These are phyloP conservation scores for Auricularia sp. DNA, from an alignment of 768 basidiomycete species.

Conservation along the genomic window DNA sequence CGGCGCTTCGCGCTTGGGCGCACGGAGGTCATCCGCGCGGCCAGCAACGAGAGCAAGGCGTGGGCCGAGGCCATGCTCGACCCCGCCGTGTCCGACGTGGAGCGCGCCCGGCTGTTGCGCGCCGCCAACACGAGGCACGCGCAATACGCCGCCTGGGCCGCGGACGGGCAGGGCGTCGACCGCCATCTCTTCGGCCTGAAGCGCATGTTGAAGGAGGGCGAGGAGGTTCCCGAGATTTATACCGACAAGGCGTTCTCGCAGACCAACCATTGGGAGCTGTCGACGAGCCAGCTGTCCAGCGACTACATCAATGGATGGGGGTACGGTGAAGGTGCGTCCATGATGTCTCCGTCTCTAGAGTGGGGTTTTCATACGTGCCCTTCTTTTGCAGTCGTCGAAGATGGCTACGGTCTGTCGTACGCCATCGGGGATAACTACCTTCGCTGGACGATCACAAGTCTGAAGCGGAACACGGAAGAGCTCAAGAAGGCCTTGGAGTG, in stretches of 20 bases:
- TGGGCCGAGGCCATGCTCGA: conserved; percentile 89
- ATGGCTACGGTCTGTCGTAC: conserved; percentile 89
- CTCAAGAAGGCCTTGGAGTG: conserved; percentile 64
- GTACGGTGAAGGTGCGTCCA: conserved; percentile 73
- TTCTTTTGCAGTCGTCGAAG: conserved; percentile 56
- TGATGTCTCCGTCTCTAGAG: conserved; percentile 1
- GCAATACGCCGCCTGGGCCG: conserved; percentile 82
- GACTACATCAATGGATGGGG: conserved; percentile 90
- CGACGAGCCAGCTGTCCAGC: conserved; percentile 78
- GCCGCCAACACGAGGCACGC: conserved; percentile 73
- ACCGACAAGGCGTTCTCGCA: conserved; percentile 55
- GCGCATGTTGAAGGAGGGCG: conserved; percentile 64
- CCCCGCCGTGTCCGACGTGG: conserved; percentile 33
- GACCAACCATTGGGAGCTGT: conserved; percentile 86
- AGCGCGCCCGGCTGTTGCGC: conserved; percentile 59
- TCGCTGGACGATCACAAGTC: conserved; percentile 83
- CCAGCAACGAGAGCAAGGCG: conserved; percentile 69
- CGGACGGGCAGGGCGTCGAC: conserved; percentile 91
- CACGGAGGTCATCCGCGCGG: conserved; percentile 89
- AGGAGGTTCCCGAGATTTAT: conserved; percentile 65
- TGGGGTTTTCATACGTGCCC: conserved; percentile 3
- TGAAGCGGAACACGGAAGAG: conserved; percentile 42
- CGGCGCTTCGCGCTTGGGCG: conserved; percentile 82
- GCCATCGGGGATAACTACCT: conserved; percentile 76
- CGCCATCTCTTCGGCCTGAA: conserved; percentile 91